A percentile compares a stretch with the other conserved stretches of the same genome.
Conservation (phyloP, 2,329 filamentous ascomycete species). For the Bisporella sp. region DNA sequence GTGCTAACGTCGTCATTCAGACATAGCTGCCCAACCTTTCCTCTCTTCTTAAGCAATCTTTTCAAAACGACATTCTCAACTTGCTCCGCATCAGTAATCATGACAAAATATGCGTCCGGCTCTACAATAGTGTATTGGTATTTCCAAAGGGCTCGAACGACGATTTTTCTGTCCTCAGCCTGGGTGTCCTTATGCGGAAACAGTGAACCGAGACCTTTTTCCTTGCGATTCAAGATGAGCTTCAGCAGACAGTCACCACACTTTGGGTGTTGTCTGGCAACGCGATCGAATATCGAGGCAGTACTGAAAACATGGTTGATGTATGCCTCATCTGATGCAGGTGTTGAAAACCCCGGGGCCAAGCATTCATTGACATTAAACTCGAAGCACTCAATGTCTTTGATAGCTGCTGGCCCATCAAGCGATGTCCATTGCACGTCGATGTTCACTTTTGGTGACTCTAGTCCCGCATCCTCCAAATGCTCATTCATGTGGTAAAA, state of each 20-base stretch:
- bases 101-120: slow-evolving; percentile 34
- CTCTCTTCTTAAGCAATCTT: slow-evolving; percentile 26
- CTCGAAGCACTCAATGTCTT: slow-evolving; percentile 32
- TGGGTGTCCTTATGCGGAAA: slow-evolving; percentile 28
- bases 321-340: slow-evolving; percentile 28
- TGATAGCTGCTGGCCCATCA: slow-evolving; percentile 34
- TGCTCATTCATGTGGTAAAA: slow-evolving; percentile 31
- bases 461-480: slow-evolving; percentile 31
- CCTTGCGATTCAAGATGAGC: slow-evolving; percentile 29
- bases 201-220: slow-evolving; percentile 31
- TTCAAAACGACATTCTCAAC: slow-evolving; percentile 31
- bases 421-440: slow-evolving; percentile 36
- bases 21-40: slow-evolving; percentile 33
- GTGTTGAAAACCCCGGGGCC: slow-evolving; percentile 33
- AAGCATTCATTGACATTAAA: slow-evolving; percentile 36
- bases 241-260: slow-evolving; percentile 37
- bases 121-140: slow-evolving; percentile 36
- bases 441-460: slow-evolving; percentile 33
- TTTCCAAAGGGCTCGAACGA: slow-evolving; percentile 33
- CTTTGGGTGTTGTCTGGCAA: slow-evolving; percentile 31
- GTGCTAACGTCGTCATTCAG: slow-evolving; percentile 37
- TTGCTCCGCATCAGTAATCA: slow-evolving; percentile 38
- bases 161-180: slow-evolving; percentile 25
- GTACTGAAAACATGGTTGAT: slow-evolving; percentile 32
- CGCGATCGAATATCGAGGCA: slow-evolving; percentile 32